Base-by-base conservation (phyloP, 306 rosid species). In the Datisca glomerata region DNA sequence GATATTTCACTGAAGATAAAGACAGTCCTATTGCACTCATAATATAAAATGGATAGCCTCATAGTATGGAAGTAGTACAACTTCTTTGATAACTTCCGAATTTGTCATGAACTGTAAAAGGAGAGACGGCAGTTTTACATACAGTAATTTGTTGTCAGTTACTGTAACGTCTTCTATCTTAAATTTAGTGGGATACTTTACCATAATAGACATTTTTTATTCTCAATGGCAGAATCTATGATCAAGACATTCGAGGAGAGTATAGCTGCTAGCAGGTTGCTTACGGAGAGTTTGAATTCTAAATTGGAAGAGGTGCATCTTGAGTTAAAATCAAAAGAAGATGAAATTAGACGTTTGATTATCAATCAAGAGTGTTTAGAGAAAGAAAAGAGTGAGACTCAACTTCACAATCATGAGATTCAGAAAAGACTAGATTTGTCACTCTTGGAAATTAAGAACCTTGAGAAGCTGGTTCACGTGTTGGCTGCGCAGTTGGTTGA, bases 231-330 rank as follows among this genome's bases (percentile, higher is more conserved):
- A 89, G 97, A 80, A 56, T 47, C 32, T 17, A 53, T 70, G 65
- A 72, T 71, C 46, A 76, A 69, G 75, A 74, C 56, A 47, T 72
- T 80, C 46, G 83, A 78, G 55, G 78, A 72, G 57, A 61, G 71
- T 27, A 35, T 80, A 28, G 59, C 69, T 31, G 51, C 76, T 46
- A 72, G 64, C 70, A 70, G 64, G 63, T 50, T 68, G 68, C 59
- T 54, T 25, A 51, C 68, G 22, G 93, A 89, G 58, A 73, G 52
- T 55, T 56, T 89, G 71, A 76, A 69, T 63, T 53, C 72, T 48
- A 74, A 61, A 57, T 47, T 81, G 74, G 73, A 43, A 41, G 81
- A 69, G 71, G 63, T 63, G 55, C 74, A 57, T 15, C 64, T 61
- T 56, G 80, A 75, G 56, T 51, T 74, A 46, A 58, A 76, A 52